These are phyloP conservation scores for Curvularia hawaiiensis DNA, from an alignment of 2,329 filamentous ascomycete species.

Conservation along the genomic window DNA sequence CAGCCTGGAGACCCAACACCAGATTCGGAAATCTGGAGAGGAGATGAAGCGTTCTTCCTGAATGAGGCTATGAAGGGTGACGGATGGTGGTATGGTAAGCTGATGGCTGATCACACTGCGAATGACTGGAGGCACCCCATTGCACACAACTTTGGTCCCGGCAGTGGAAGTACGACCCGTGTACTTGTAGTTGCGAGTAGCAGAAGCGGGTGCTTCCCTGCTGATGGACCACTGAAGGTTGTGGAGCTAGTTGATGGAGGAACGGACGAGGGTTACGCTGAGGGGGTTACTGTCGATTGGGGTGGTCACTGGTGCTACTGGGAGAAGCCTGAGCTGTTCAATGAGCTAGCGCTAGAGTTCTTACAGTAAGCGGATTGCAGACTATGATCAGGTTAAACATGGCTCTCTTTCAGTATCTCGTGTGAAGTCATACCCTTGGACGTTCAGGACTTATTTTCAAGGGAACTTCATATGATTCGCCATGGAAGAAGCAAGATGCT, in stretches of 20 bases:
- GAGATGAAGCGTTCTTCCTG: conserved; percentile 35
- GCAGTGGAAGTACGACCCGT: conserved; percentile 21
- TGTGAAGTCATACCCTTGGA: background rate
- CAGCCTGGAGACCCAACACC: conserved; percentile 17
- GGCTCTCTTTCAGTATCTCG: background rate
- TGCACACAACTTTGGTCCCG: conserved; percentile 24
- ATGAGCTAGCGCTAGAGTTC: conserved; percentile 26
- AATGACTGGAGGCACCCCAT: conserved; percentile 35
- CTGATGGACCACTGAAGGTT: conserved; percentile 30
- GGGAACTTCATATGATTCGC: no score
- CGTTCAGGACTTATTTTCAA: background rate
- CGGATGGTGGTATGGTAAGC: conserved; percentile 36
- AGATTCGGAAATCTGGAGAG: conserved; percentile 22
- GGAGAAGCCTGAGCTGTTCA: conserved; percentile 36
- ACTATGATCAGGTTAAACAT: background rate
- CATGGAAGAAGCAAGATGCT: no score
- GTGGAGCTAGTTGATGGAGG: conserved; percentile 28
- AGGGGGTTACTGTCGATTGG: conserved; percentile 28
- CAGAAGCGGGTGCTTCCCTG: conserved; percentile 38
- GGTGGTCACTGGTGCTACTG: conserved; percentile 44
- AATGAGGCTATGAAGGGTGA: conserved; percentile 31
- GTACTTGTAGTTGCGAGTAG: conserved; percentile 34
- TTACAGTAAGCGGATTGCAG: background rate
- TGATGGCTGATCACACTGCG: conserved; percentile 39
- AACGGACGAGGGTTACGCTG: conserved; percentile 14